Evolutionary conservation across 345 rosid species (phyloP), one percentile per base, ranked within the genome.

Genomic region (Aurinia saxatilis): DNA sequence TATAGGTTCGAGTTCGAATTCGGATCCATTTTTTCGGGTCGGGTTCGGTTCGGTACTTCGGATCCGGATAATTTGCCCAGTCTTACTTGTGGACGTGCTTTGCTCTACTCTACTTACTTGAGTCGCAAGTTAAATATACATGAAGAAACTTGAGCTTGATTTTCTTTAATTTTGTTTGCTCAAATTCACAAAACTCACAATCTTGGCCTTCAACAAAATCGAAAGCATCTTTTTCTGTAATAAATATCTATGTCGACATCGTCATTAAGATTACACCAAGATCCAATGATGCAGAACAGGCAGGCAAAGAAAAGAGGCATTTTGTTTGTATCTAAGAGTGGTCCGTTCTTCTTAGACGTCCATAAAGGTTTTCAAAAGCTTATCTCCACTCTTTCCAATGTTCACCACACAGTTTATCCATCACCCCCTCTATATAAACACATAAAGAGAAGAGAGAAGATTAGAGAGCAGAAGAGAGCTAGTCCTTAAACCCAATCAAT

Each of bases 271-370:
- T 53, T 31, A 55, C 3, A 55, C 5, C 18, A 49, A 27, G 50
- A 48, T 60, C 17, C 35, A 71, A 64, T 40, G 69, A 57, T 64
- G 65, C 54, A 6, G 8, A 50, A 71, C 70, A 71, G 71, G 56
- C 65, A 65, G 71, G 70, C 66, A 71, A 61, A 50, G 65, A 71
- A 65, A 71, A 71, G 66, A 71, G 60, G 11, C 66, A 15, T 57
- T 65, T 71, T 71, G 70, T 71, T 50, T 57, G 71, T 65, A 25
- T 71, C 49, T 47, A 57, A 58, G 53, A 58, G 70, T 71, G 75
- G 76, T 60, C 73, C 76, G 58, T 23, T 59, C 16, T 60, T 60
- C 44, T 11, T 33, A 5, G 14, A 47, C 14, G 54, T 39, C 61
- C 57, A 66, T 57, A 58, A 18, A 35, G 59, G 46, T 55, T 37